Percentiles rank a stretch among this genome's conserved stretches.
phyloP scores from a whole-genome alignment of 2,329 filamentous ascomycete genomes.

The Xylaria multiplex region DNA sequence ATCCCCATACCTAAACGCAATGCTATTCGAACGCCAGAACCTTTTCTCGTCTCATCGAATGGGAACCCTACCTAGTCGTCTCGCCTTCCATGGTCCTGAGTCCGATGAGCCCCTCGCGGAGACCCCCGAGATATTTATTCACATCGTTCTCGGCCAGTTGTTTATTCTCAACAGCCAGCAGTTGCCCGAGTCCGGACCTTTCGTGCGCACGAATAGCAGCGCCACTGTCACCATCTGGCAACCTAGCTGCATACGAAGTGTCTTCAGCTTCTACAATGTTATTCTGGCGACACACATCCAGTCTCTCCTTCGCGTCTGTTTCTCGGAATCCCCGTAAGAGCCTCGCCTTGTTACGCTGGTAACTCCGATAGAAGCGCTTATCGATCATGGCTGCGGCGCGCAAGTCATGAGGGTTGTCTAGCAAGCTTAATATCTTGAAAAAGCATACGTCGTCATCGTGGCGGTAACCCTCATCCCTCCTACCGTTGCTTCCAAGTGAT shows the following conservation, averaged over 20 bases:
- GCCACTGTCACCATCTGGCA: not conserved
- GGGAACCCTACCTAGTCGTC: not conserved
- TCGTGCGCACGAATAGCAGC: slow-evolving; percentile 3
- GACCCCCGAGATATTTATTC: slow-evolving; percentile 21
- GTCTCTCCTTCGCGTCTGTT: not conserved
- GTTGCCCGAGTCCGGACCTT: slow-evolving; percentile 21
- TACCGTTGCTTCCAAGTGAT: not conserved
- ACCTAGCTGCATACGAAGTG: not conserved
- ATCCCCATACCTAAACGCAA: not conserved
- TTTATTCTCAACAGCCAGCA: slow-evolving; percentile 25
- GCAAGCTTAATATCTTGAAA: slow-evolving; percentile 53
- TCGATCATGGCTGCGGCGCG: slow-evolving; percentile 56
- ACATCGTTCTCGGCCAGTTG: not conserved
- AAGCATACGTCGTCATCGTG: slow-evolving; percentile 48
- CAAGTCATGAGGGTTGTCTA: slow-evolving; percentile 56
- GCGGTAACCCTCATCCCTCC: not conserved
- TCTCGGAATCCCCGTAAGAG: slow-evolving; percentile 12
- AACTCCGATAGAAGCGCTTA: slow-evolving; percentile 52
- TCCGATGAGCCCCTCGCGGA: slow-evolving; percentile 14
- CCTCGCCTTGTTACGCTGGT: slow-evolving; percentile 22
- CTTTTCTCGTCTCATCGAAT: not conserved
- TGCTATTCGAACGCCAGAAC: not conserved
- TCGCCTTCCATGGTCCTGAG: not conserved
- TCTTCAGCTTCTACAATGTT: slow-evolving; percentile 12
- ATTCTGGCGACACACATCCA: not conserved